Percentiles rank a stretch among this genome's conserved stretches.
phyloP scores from a whole-genome alignment of 2,329 filamentous ascomycete genomes.

The Dendrostoma leiphaemia region DNA sequence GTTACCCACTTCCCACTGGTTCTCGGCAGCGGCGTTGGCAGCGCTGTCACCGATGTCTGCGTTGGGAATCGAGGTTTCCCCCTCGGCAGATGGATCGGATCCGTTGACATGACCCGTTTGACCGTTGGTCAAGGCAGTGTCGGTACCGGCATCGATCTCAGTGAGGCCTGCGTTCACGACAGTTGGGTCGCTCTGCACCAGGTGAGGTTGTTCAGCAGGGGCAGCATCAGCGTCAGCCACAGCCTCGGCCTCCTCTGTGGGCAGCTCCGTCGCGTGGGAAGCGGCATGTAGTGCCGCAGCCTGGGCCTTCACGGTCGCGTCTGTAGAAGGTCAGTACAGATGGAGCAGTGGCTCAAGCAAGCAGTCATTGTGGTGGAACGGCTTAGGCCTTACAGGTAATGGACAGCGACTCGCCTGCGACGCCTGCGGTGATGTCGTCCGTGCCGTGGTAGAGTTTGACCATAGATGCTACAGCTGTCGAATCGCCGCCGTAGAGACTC shows the following conservation, averaged over 20 bases:
- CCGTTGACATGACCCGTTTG: conserved; percentile 41
- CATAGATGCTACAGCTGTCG: conserved; percentile 70
- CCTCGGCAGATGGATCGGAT: conserved; percentile 24
- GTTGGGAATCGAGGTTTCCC: conserved; percentile 43
- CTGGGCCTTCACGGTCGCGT: conserved; percentile 56
- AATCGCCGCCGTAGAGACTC: conserved; percentile 76
- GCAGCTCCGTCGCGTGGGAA: conserved; percentile 26
- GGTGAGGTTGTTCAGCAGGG: conserved; percentile 24
- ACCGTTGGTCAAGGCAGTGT: conserved; percentile 42
- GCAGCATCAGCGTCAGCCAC: conserved; percentile 29
- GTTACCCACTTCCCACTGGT: conserved; percentile 60
- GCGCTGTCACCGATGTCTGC: conserved; percentile 50
- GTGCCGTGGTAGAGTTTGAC: conserved; percentile 74
- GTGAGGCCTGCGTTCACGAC: conserved; percentile 65
- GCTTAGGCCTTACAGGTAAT: conserved; percentile 79
- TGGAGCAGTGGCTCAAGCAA: background rate
- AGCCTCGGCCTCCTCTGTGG: conserved; percentile 24
- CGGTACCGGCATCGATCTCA: conserved; percentile 57
- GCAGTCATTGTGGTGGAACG: conserved; percentile 34
- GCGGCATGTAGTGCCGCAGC: conserved; percentile 52
- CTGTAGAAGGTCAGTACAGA: conserved; percentile 36
- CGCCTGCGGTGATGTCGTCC: conserved; percentile 63
- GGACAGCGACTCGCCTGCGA: conserved; percentile 61
- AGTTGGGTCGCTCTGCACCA: conserved; percentile 60
- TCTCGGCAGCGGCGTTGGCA: conserved; percentile 61